Evolutionary conservation across 2,329 filamentous ascomycete species (phyloP).

Genomic region (Acephala macrosclerotiorum): DNA sequence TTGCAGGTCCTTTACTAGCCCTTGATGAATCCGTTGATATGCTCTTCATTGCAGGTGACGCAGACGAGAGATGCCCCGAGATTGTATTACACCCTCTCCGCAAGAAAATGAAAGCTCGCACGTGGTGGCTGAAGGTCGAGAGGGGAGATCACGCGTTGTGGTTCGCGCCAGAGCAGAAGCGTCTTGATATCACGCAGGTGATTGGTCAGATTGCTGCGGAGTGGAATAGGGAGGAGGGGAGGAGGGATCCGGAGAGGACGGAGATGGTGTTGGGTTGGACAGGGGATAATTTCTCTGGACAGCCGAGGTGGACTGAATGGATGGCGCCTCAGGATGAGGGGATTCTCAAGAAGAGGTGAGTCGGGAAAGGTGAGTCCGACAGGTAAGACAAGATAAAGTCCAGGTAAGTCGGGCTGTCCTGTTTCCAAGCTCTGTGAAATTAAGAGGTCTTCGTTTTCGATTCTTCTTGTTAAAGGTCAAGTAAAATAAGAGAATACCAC

Average conservation of each 20-base stretch:
- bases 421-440: neutral
- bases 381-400: no score
- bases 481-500: no score
- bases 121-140: conserved; percentile 14
- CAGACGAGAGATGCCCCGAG: conserved; percentile 11
- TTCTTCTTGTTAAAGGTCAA: neutral
- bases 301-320: conserved; percentile 8
- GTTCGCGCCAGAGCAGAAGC: conserved; percentile 7
- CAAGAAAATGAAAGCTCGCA: conserved; percentile 9
- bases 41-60: conserved; percentile 13
- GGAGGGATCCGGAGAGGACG: neutral
- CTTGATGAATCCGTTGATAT: conserved; percentile 11
- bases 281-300: neutral
- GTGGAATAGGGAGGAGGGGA: conserved; percentile 10
- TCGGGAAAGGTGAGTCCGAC: neutral
- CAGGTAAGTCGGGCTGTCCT: neutral
- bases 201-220: conserved; percentile 15
- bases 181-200: conserved; percentile 12
- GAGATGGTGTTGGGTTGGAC: conserved; percentile 12
- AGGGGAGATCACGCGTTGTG: conserved; percentile 9
- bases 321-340: neutral
- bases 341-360: no score
- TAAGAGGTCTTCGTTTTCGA: neutral
- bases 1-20: conserved; percentile 8
- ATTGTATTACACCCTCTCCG: neutral